Evolutionary conservation across 129 eudicot species (phyloP), one percentile per base, ranked within the genome.

Genomic region (Flaveria linearis): DNA sequence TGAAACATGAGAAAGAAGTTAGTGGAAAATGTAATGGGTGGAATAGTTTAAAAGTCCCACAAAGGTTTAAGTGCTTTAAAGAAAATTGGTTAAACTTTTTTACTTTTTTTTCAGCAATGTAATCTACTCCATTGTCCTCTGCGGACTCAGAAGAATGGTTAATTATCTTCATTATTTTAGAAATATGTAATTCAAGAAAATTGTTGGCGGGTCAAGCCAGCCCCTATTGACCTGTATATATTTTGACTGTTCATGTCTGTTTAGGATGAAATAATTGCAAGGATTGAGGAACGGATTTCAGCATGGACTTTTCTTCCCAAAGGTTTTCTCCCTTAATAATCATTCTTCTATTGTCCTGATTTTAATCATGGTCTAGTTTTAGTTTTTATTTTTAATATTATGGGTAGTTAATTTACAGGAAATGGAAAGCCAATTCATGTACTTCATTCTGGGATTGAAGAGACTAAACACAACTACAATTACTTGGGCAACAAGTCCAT

Each of bases 221-320:
- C 75, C 63, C 16, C 5, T 74, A 74, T 43, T 23, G 43, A 61
- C 47, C 58, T 45, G 46, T 23, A 33, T 22, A 9, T 25, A 46
- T 62, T 26, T 26, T 63, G 28, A 20, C 14, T 11, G 45, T 64
- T 72, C 66, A 71, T 64, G 16, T 64, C 67, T 76, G 43, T 77
- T 58, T 76, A 93, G 96, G 92, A 93, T 85, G 92, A 85, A 78
- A 70, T 84, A 42, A 77, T 75, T 58, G 69, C 86, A 50, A 81
- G 85, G 69, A 79, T 93, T 56, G 97, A 88, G 81, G 93, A 88
- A 73, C 78, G 83, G 78, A 87, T 91, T 81, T 93, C 93, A n/a
- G 96, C 96, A 33, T 93, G 98, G 98, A 91, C 88, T 69, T 89
- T 90, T 87, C 91, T 93, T 71, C 96, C 98, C 9, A 76, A 80